These are phyloP conservation scores for Mangifera indica DNA, from an alignment of 345 rosid genomes.

Conservation along the genomic window DNA sequence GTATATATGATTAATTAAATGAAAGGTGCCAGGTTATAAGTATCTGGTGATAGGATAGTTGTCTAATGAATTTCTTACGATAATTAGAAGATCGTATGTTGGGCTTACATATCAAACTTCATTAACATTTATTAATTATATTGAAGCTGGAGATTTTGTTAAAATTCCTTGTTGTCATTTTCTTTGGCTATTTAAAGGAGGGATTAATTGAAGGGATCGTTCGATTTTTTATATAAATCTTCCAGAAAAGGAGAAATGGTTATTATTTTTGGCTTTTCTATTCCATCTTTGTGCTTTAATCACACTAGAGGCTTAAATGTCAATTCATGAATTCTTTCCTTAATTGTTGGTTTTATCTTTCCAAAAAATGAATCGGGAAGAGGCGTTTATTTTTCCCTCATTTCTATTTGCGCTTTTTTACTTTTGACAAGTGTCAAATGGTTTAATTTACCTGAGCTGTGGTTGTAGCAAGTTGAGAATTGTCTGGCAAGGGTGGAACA, in stretches of 20 bases:
- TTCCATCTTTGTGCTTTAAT: not conserved
- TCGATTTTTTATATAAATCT: not conserved
- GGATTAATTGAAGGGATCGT: not conserved
- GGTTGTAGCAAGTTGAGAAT: constrained; percentile 62
- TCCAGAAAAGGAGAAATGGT: not conserved
- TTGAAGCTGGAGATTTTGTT: not conserved
- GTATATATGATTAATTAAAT: constrained; percentile 1
- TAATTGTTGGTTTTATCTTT: not conserved
- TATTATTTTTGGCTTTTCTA: not conserved
- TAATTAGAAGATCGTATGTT: not conserved
- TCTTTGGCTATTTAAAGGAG: not conserved
- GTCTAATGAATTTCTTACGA: not conserved
- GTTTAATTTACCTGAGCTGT: not conserved
- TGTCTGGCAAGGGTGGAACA: constrained; percentile 78
- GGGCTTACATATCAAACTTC: not conserved
- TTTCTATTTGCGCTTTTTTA: not conserved
- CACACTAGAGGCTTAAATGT: constrained; percentile 9
- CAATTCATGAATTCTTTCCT: not conserved
- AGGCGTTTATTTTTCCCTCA: not conserved
- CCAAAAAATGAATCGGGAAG: not conserved
- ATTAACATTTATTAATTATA: not conserved
- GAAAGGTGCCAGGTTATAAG: not conserved
- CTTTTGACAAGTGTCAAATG: not conserved
- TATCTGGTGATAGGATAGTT: not conserved
- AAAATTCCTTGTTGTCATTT: not conserved